phyloP scores from a whole-genome alignment of 2,329 filamentous ascomycete genomes.

The Neophaeococcomyces mojaviensis region DNA sequence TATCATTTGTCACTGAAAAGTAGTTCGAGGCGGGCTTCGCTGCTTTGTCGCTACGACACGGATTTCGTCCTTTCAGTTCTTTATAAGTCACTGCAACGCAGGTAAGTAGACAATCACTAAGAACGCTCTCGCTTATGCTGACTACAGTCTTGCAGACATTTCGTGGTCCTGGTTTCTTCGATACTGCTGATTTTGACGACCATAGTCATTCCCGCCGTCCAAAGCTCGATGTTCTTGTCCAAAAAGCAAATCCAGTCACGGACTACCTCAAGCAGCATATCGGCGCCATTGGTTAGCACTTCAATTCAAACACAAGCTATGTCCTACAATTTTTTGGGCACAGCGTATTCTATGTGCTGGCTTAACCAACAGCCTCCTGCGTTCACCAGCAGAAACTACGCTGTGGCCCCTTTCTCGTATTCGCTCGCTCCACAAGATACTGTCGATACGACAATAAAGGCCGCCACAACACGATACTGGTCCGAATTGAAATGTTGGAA shows the following conservation, averaged over 20 bases:
- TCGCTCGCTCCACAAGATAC: background rate
- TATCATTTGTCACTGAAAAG: conserved; percentile 43
- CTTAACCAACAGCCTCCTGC: conserved; percentile 17
- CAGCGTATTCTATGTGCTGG: conserved; percentile 37
- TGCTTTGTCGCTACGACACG: conserved; percentile 1
- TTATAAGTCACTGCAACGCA: conserved; percentile 1
- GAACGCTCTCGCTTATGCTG: background rate
- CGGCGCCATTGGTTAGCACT: background rate
- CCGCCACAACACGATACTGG: conserved; percentile 26
- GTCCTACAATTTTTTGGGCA: conserved; percentile 27
- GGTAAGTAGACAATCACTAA: background rate
- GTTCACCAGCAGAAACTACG: conserved; percentile 9
- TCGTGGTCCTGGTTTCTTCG: background rate
- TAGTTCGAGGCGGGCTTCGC: background rate
- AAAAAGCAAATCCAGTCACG: background rate
- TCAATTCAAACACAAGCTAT: background rate
- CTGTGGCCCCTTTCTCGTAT: conserved; percentile 13
- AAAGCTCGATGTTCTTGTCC: background rate
- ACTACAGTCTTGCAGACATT: conserved; percentile 2
- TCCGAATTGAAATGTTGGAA: conserved; percentile 28
- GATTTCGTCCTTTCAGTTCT: conserved; percentile 7
- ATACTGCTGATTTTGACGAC: background rate
- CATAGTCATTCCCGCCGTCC: background rate
- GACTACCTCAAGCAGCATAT: too few species aligned
- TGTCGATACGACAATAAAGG: conserved; percentile 5